Evolutionary conservation across 2,329 filamentous ascomycete genomes (phyloP), one percentile per base, ranked within the genome.

Genomic region (Thelonectria rubi): DNA sequence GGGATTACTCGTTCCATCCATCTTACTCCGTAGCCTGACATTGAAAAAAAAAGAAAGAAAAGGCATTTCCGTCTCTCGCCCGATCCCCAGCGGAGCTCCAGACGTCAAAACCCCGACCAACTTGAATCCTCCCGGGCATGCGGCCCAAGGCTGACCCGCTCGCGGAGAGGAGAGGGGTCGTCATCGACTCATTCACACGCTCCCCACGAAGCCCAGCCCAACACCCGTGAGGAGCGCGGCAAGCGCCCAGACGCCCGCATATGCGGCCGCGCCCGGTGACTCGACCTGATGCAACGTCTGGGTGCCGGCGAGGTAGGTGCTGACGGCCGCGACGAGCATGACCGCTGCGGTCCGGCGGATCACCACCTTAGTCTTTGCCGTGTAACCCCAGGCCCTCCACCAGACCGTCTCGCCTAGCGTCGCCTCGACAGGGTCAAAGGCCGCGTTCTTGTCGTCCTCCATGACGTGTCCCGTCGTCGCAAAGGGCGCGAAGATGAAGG

Each of bases 401-500:
- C 83, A 80, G 32, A 97, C 73, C 2, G 91, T 94, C 76, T 95
- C 86, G 24, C 80, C 77, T 17, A 96, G 81, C 1, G 84, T 86
- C 1, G 91, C 89, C 15, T 81, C 84, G 24, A 81, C 84, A 0
- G 90, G 86, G 67, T 93, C 82, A 71, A 93, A 92, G 24, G 80
- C 74, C 32, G 75, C 74, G 20, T 80, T 76, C 66, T 81, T 78
- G 55, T 81, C 81, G 63, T 88, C 82, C 64, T 81, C 78, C 45
- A 74, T 73, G 15, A 79, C 81, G 24, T 78, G 79, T 24, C 82
- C 84, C 0, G 84, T 82, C 14, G 81, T 83, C 17, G 86, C 84
- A 20, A 87, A 84, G 2, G 90, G 88, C 40, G 87, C 86, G 75
- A 97, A 96, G 67, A 97, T 86, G 74, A 96, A 94, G 47, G 86